These are phyloP conservation scores for Micractinium sp. DNA, from an alignment of 139 green algal species.

Conservation along the genomic window DNA sequence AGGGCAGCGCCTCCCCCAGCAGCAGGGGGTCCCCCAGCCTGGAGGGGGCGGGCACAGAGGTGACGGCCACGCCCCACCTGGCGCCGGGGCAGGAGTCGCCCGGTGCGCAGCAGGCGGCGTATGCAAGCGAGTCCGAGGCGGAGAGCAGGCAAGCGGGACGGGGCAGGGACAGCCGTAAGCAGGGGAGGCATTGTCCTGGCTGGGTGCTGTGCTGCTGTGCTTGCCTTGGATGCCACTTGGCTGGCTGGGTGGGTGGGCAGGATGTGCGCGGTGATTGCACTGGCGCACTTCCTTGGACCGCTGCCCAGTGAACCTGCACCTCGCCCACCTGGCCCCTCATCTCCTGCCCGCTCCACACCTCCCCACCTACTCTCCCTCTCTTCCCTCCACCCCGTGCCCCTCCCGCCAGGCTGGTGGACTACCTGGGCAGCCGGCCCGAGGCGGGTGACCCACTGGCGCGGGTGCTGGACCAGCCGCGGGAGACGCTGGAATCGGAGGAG, in stretches of 20 bases:
- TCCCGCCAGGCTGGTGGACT: conserved; percentile 19
- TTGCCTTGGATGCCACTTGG: not conserved
- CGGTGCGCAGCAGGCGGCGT: not conserved
- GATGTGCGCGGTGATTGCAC: too few relatives aligned
- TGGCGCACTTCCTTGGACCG: not conserved
- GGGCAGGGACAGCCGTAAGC: not conserved
- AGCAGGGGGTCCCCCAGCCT: not conserved
- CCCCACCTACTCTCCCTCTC: not conserved
- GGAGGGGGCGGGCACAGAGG: not conserved
- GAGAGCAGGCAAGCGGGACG: not conserved
- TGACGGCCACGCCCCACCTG: not conserved
- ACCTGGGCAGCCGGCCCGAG: conserved; percentile 5
- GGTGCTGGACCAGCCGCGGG: not conserved
- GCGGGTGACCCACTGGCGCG: conserved; percentile 23
- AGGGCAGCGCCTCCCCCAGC: not conserved
- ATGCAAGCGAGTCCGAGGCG: not conserved
- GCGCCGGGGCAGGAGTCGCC: not conserved
- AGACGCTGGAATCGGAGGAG: not conserved
- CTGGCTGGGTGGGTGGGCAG: too few relatives aligned
- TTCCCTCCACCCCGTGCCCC: not conserved
- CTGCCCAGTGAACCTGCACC: not conserved
- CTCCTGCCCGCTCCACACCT: not conserved
- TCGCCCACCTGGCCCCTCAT: not conserved
- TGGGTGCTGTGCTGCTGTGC: not conserved
- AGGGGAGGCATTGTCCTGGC: not conserved